Percentiles rank a stretch among this genome's conserved stretches.
phyloP scores from a whole-genome alignment of 371 early-diverging fungal genomes.

The Mucor saturninus region DNA sequence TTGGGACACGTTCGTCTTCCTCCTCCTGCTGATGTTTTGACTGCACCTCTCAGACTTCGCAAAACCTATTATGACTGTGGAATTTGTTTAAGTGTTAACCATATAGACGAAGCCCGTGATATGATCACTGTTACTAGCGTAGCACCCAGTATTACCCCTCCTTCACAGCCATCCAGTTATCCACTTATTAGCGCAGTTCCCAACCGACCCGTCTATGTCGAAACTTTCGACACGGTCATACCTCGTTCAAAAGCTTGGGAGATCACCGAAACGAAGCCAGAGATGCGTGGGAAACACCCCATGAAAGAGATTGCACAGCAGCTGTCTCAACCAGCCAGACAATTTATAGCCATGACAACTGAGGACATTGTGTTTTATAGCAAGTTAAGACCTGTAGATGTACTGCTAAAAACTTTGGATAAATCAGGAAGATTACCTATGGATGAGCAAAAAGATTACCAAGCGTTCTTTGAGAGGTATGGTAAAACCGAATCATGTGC shows the following conservation, averaged over 20 bases:
- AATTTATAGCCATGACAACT: conserved; percentile 77
- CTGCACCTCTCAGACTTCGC: neutral
- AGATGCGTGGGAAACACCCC: conserved; percentile 12
- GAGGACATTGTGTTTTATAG: conserved; percentile 62
- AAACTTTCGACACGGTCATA: neutral
- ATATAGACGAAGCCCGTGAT: conserved; percentile 50
- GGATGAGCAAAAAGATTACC: conserved; percentile 48
- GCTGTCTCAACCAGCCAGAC: conserved; percentile 59
- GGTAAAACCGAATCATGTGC: conserved; percentile 71
- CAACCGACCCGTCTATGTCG: neutral
- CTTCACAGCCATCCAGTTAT: neutral
- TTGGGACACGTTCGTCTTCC: conserved; percentile 77
- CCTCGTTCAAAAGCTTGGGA: neutral
- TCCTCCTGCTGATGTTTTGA: conserved; percentile 29
- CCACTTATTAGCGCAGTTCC: conserved; percentile 31
- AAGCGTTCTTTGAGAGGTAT: conserved; percentile 62
- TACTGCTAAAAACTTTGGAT: conserved; percentile 14
- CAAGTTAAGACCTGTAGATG: conserved; percentile 81
- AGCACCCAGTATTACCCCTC: conserved; percentile 42
- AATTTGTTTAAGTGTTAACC: conserved; percentile 13
- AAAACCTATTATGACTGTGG: conserved; percentile 25
- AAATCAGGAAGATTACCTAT: conserved; percentile 21
- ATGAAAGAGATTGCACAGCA: conserved; percentile 67
- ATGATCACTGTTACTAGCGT: conserved; percentile 62
- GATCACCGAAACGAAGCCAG: conserved; percentile 67